Evolutionary conservation across 345 rosid genomes (phyloP), one percentile per base, ranked within the genome.

Genomic region (Ailanthus altissimus): DNA sequence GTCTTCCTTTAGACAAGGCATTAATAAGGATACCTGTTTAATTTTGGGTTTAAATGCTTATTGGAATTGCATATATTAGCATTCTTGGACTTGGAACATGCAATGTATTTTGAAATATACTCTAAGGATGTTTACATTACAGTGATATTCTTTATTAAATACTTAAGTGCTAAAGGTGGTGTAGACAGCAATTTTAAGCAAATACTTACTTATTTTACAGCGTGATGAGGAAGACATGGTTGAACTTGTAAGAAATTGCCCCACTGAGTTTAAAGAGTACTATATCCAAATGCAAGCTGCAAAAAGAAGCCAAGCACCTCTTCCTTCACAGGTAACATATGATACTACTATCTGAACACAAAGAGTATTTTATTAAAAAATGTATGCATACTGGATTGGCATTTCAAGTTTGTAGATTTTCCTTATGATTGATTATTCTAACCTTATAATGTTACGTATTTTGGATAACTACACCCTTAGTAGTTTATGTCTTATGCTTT

Each of bases 241-340:
- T 42, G 88, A 89, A 78, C 91, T 95, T 74, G 92, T 95, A 49
- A 88, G 93, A 77, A 91, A 83, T 75, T 93, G 98, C 83, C 87
- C 85, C 21, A 60, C 88, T 21, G 97, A 95, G 83, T 95, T 91
- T 74, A 94, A 92, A 75, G 94, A 88, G 84, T 95, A 93, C 77
- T 93, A 93, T 81, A 81, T 93, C 56, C 99, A 95, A 83, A 95
- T 95, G 98, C 95, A 95, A 81, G 92, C 92, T 54, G 92, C 98
- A 70, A 93, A 93, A 86, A 88, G 98, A 86, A 90, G 97, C 83
- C 97, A 95, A 84, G 91, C 93, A 45, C 98, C 99, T 49, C 90
- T 88, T 82, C 97, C 92, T 67, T 90, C 98, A 4, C 90, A 91
- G 93, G 98, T 93, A 86, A 79, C 54, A 40, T 70, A 46, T 16